phyloP scores from a whole-genome alignment of 495 filamentous ascomycete genomes.

The Penicillium malachiteum region DNA sequence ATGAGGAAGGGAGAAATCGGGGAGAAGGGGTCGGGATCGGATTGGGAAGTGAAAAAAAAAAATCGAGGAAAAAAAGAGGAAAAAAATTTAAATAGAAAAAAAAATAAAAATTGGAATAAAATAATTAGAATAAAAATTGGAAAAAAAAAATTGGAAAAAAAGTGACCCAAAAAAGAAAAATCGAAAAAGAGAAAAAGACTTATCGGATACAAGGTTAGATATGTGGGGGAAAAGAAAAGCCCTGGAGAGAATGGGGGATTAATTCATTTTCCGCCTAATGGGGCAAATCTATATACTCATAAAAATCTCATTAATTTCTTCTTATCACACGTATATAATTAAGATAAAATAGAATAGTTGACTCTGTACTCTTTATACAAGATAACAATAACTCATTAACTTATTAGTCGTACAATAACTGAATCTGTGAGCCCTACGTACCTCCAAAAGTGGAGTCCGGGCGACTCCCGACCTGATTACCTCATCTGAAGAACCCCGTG shows the following conservation, averaged over 20 bases:
- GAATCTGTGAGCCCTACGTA: conserved; percentile 1
- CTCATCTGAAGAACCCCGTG: conserved; percentile 27
- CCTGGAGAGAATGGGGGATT: too few species aligned
- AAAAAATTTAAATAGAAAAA: conserved; percentile 18
- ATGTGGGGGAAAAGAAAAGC: too few species aligned
- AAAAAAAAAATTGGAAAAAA: conserved; percentile 12
- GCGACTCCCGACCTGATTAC: conserved; percentile 21
- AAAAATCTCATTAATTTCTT: too few species aligned
- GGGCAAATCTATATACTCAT: neutral
- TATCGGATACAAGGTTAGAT: too few species aligned
- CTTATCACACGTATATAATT: too few species aligned
- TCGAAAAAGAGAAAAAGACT: neutral
- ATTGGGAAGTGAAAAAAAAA: conserved; percentile 15
- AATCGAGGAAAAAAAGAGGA: conserved; percentile 13
- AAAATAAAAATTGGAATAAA: conserved; percentile 16
- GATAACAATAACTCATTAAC: too few species aligned
- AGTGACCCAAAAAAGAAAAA: conserved; percentile 15
- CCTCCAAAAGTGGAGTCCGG: conserved; percentile 23
- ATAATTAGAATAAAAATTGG: conserved; percentile 10
- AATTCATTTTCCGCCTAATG: neutral
- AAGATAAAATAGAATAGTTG: conserved; percentile 18
- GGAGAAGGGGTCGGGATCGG: conserved; percentile 37
- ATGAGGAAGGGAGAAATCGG: conserved; percentile 41
- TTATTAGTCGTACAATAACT: too few species aligned
- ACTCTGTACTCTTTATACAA: conserved; percentile 14